Evolutionary conservation across 2,329 filamentous ascomycete genomes (phyloP), one percentile per base, ranked within the genome.

Genomic region (Pezicula neosporulosa): DNA sequence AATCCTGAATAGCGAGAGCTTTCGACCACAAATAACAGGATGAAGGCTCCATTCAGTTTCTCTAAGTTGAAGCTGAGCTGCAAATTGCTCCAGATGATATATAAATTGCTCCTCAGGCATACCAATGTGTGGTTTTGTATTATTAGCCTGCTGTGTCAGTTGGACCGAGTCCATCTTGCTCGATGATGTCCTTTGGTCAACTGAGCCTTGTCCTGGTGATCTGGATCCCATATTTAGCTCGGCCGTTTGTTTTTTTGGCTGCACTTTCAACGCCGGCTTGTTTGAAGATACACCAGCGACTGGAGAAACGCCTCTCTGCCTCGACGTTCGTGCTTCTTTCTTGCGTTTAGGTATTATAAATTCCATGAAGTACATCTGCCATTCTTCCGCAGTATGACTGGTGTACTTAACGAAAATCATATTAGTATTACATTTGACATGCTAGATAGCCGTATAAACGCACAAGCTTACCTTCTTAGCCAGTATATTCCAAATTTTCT

Each of bases 321-420:
- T 35, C n/a, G 28, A 19, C 2, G 27, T 21, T 24, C 46, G 50
- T 27, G 46, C 36, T 28, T 56, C 45, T 19, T 24, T 36, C n/a
- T 37, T 41, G 10, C 18, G 10, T 13, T 21, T 28, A 37, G 58
- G 58, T 24, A 46, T 43, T 16, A 66, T 51, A 39, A 56, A 50
- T 30, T 63, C 56, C 10, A 50, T 47, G 37, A 65, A 68, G 44
- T 59, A 56, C 21, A 62, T 65, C 9, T 52, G 54, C 66, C 66
- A 68, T 54, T 68, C 60, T 54, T 66, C 62, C 16, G 65, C 56
- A 19, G 62, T 61, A 45, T 68, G 66, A 16, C 37, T 51, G 16
- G 53, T 51, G 50, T 66, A 28, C 65, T 68, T 33, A 46, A 13
- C 15, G 9, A 3, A 28, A 42, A 50, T 12, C 42, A 41, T 13